Conservation (phyloP, 2,329 filamentous ascomycete genomes). For the Pseudogymnoascus sp. region DNA sequence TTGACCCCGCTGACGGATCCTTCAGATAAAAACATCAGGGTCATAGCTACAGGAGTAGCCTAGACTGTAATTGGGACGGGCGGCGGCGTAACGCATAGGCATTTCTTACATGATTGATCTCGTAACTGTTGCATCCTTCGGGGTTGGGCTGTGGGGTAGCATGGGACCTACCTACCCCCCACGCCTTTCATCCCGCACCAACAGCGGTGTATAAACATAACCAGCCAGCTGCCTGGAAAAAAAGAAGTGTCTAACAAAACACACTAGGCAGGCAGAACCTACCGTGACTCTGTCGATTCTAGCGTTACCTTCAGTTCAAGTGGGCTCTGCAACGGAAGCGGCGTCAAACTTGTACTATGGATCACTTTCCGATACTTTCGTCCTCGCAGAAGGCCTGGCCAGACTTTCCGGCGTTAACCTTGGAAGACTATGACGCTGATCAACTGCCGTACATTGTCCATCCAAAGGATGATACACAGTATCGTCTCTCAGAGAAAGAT, state of each 20-base stretch:
- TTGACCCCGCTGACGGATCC: background rate
- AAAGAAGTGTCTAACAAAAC: too few relatives aligned
- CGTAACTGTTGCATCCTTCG: background rate
- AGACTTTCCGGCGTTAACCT: conserved; percentile 2
- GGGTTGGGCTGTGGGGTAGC: background rate
- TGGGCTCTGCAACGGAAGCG: background rate
- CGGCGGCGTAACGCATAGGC: background rate
- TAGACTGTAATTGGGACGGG: background rate
- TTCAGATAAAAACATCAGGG: background rate
- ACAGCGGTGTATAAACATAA: background rate
- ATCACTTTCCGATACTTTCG: background rate
- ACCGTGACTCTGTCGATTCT: background rate
- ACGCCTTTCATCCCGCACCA: background rate
- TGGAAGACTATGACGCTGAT: background rate
- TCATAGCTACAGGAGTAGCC: background rate
- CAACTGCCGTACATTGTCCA: background rate
- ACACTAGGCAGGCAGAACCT: too few relatives aligned
- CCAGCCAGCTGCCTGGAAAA: too few relatives aligned
- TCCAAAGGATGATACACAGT: background rate
- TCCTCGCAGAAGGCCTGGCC: background rate
- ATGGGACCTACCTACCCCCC: background rate
- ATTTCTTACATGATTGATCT: background rate
- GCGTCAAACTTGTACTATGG: background rate
- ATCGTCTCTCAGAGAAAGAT: background rate
- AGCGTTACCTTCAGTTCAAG: background rate